Base-by-base conservation (phyloP, 148 eudicot species). In the Persicaria maculosa region DNA sequence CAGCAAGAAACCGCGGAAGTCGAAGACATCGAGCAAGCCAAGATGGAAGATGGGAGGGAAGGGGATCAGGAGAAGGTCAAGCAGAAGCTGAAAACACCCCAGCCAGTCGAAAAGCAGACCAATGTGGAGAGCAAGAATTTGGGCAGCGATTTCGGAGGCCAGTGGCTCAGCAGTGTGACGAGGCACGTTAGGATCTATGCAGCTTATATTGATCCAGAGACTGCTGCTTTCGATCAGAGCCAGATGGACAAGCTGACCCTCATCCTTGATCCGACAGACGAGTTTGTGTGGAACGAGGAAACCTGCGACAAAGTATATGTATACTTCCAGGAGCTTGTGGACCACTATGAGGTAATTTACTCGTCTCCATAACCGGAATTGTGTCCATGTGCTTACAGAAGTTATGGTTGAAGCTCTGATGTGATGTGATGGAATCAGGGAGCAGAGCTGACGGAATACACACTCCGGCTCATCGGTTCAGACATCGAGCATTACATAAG, bases 401-500 rank as follows among this genome's bases (percentile, higher is more conserved):
- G 40, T 31, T 31, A n/a, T 70, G 44, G 53, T 70, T 70, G 45
- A 55, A 12, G 45, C 68, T 31, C 74, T 74, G 72, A 77, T 52
- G 45, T 57, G 9, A 25, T 47, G 14, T 4, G 11, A 43, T 69
- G 17, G 19, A 44, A 17, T 61, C 90, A 90, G 97, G 98, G 98
- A 71, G 97, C 97, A 73, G 86, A 87, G 12, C 76, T 94, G 87
- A 91, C 96, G 62, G 97, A 91, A 74, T 94, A 94, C 78, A 94
- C 97, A 2, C 93, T 94, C 16, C 89, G 97, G 4, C 81, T 91
- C 70, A 94, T 94, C 9, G 96, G 97, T 10, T 94, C 98, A 7
- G 98, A 94, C 76, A 80, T 94, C 76, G 96, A 91, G 74, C 98
- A 91, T 77, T 94, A 88, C 88, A 94, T 91, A 74, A 84, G 98